Base-by-base conservation (phyloP, 1,284 basidiomycete genomes). In the Mycosarcoma mackinlayi region DNA sequence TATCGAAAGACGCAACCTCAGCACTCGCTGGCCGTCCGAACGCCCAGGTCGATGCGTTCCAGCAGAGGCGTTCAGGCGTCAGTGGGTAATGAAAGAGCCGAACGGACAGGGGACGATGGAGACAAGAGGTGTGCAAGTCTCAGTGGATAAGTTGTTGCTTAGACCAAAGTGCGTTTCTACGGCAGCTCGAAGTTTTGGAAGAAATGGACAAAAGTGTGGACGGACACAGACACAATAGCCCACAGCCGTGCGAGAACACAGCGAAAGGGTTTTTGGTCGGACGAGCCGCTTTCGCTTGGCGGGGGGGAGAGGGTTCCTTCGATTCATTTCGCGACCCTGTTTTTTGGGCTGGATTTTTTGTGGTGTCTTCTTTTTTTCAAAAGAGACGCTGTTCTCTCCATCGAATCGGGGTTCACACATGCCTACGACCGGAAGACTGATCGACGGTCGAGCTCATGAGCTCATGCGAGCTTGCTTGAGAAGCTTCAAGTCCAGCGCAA, bases 101-200 rank as follows among this genome's bases (percentile, higher is more conserved):
- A n/a, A n/a, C n/a, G n/a, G n/a, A n/a, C n/a, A n/a, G n/a, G 48
- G 14, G 18, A 21, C 9, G 30, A 23, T 35, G 5, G 34, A 31
- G 10, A 13, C 18, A 4, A 25, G 34, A 16, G 25, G 4, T 31
- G 41, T n/a, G n/a, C n/a, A n/a, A n/a, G n/a, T n/a, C n/a, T n/a
- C n/a, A n/a, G n/a, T 31, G 30, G n/a, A 16, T 25, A 31, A 21
- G 16, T 8, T n/a, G 39, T 24, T 34, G 23, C 30, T n/a, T 7
- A 13, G 27, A 34, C 16, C 33, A 18, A 19, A 8, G 10, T 19
- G 51, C 6, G 21, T 31, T 18, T n/a, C 16, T 24, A 16, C 8
- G n/a, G 19, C 27, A 40, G 46, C n/a, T 24, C 14, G 44, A 48
- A 56, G 46, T 33, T 21, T 40, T 47, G 54, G 46, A 56, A 56